Percentiles rank a stretch among this genome's conserved stretches.
Evolutionary conservation across 2,329 filamentous ascomycete species (phyloP).

Genomic region (Fusarium gaditjirri): DNA sequence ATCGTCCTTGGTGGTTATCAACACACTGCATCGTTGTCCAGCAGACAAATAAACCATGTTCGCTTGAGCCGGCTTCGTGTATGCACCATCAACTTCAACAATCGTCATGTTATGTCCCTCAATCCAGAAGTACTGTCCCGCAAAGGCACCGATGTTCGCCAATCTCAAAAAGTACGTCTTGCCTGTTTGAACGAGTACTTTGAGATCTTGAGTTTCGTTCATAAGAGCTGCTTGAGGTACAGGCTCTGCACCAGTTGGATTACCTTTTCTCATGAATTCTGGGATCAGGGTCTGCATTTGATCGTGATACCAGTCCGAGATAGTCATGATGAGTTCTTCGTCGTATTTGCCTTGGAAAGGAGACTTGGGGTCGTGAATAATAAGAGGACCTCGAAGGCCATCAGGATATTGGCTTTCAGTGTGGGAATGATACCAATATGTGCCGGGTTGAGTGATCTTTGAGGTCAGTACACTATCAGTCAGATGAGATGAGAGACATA

Average conservation of each 20-base stretch:
- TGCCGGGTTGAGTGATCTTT: conserved; percentile 72
- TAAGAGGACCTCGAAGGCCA: conserved; percentile 71
- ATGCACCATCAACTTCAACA: conserved; percentile 79
- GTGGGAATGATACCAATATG: conserved; percentile 84
- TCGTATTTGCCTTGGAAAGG: conserved; percentile 69
- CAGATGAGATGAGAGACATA: conserved; percentile 45
- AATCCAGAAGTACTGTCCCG: conserved; percentile 73
- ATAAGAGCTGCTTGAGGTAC: conserved; percentile 75
- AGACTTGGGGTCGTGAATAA: conserved; percentile 70
- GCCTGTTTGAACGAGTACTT: conserved; percentile 67
- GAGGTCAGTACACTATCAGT: background rate
- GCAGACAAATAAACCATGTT: conserved; percentile 73
- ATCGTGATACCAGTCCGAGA: conserved; percentile 80
- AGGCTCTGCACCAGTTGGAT: conserved; percentile 70
- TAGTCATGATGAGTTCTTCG: conserved; percentile 70
- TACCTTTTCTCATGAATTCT: conserved; percentile 62
- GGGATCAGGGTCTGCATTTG: conserved; percentile 60
- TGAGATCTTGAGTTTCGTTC: conserved; percentile 74
- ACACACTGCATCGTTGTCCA: conserved; percentile 73
- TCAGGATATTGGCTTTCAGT: conserved; percentile 75
- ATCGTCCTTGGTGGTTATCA: conserved; percentile 70
- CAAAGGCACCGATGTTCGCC: conserved; percentile 79
- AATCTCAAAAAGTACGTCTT: conserved; percentile 61
- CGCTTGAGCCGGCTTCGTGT: conserved; percentile 68
- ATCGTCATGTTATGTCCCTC: conserved; percentile 75